A percentile compares a stretch with the other conserved stretches of the same genome.
These are phyloP conservation scores for Blechomonas ayalai DNA, from an alignment of 208 protist species.

Conservation along the genomic window DNA sequence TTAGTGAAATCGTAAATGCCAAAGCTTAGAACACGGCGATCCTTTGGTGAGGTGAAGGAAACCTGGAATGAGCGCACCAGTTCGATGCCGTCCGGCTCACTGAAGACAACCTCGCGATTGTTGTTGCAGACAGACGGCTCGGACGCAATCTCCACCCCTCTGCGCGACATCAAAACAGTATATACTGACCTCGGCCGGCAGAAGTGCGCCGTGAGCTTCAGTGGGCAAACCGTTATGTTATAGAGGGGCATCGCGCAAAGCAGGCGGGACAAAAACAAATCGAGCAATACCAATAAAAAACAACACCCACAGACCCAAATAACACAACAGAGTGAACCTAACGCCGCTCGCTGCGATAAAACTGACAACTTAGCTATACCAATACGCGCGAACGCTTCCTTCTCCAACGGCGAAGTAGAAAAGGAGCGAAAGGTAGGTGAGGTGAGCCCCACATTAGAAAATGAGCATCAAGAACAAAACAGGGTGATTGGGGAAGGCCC, in stretches of 20 bases:
- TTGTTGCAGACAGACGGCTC: constrained; percentile 50
- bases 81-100: constrained; percentile 37
- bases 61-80: constrained; percentile 45
- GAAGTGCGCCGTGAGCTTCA: constrained; percentile 70
- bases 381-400: too few relatives aligned
- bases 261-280: constrained; percentile 3
- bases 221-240: constrained; percentile 63
- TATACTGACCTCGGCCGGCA: constrained; percentile 55
- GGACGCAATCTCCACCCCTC: constrained; percentile 56
- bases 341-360: background rate
- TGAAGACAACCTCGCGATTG: constrained; percentile 68
- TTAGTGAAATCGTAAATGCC: constrained; percentile 81
- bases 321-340: background rate
- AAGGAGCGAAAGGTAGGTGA: too few relatives aligned
- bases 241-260: constrained; percentile 51
- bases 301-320: background rate
- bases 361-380: background rate
- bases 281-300: constrained; percentile 4
- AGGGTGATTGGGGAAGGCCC: too few relatives aligned
- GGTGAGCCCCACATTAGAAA: too few relatives aligned
- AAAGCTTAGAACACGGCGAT: constrained; percentile 60
- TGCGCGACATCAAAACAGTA: constrained; percentile 67
- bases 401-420: too few relatives aligned
- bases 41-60: constrained; percentile 76
- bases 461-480: too few relatives aligned